Evolutionary conservation across 306 rosid genomes (phyloP), one percentile per base, ranked within the genome.

Genomic region (Corylus avellana): DNA sequence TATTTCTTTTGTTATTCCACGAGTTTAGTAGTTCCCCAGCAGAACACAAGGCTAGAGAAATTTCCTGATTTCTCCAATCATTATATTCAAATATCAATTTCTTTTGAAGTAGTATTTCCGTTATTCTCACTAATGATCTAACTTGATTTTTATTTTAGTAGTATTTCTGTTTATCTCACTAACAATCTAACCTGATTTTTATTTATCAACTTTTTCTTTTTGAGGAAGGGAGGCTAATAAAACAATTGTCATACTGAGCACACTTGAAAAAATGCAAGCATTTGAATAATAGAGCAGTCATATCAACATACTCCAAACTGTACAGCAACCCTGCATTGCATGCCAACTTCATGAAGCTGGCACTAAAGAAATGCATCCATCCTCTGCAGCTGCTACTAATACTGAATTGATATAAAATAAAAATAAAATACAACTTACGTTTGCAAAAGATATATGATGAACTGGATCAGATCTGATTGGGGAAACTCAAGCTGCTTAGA

Each of bases 401-500:
- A 42, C 46, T 42, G 8, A 42, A 74, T 57, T 47, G 62, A 11
- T 53, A 72, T 79, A 3, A 59, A 72, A 57, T 27, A 54, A 79
- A 72, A 76, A 72, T n/a, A 14, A 82, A 72, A 67, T 29, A 54
- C 39, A 78, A 77, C 97, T 85, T 86, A 95, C 99, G 96, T 96
- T 82, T 72, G 89, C 88, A 96, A 80, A 57, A 96, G 96, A 89
- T 63, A 96, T 67, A 39, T 80, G 84, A 89, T 82, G 87, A 91
- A 90, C 88, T 89, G 96, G 81, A 85, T 91, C 90, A 96, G 82
- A 63, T 96, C 89, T 27, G 98, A 85, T 78, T 74, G 76, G 51
- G 92, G 96, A 82, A 93, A 67, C 49, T 81, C 89, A 61, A 81
- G 86, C 86, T 84, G 78, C 29, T 80, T 76, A 51, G 90, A 47